phyloP scores from a whole-genome alignment of 2,329 filamentous ascomycete genomes.

The Alternaria consortialis region DNA sequence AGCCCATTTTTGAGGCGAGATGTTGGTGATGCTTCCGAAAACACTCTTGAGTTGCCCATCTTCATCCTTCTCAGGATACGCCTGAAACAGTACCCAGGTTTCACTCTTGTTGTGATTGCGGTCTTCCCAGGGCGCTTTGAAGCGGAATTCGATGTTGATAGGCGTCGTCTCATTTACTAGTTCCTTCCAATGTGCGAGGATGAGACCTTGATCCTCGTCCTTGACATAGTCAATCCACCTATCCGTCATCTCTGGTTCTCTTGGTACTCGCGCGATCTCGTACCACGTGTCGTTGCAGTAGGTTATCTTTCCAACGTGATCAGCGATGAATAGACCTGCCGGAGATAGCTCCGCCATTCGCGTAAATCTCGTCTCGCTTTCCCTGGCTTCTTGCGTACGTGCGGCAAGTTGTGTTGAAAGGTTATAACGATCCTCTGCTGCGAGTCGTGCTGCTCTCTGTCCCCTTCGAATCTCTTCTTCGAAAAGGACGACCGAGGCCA shows the following conservation, averaged over 20 bases:
- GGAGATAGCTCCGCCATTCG: constrained; percentile 86
- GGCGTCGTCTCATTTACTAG: constrained; percentile 69
- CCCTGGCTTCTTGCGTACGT: constrained; percentile 64
- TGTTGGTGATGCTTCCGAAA: constrained; percentile 84
- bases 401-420: constrained; percentile 78
- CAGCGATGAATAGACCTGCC: constrained; percentile 86
- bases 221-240: constrained; percentile 78
- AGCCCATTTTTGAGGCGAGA: constrained; percentile 84
- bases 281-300: constrained; percentile 84
- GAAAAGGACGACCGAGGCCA: constrained; percentile 82
- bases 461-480: constrained; percentile 83
- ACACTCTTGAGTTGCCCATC: constrained; percentile 74
- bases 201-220: constrained; percentile 68
- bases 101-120: constrained; percentile 66
- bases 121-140: constrained; percentile 72
- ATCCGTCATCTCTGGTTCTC: constrained; percentile 65
- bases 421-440: constrained; percentile 78
- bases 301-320: constrained; percentile 73
- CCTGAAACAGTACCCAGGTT: constrained; percentile 80
- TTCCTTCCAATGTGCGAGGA: constrained; percentile 69
- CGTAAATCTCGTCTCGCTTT: constrained; percentile 79
- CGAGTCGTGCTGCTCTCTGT: constrained; percentile 75
- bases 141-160: constrained; percentile 77
- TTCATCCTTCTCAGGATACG: constrained; percentile 74
- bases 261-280: constrained; percentile 72